phyloP scores from a whole-genome alignment of 2,329 filamentous ascomycete genomes.

The Colletotrichum falcatum region DNA sequence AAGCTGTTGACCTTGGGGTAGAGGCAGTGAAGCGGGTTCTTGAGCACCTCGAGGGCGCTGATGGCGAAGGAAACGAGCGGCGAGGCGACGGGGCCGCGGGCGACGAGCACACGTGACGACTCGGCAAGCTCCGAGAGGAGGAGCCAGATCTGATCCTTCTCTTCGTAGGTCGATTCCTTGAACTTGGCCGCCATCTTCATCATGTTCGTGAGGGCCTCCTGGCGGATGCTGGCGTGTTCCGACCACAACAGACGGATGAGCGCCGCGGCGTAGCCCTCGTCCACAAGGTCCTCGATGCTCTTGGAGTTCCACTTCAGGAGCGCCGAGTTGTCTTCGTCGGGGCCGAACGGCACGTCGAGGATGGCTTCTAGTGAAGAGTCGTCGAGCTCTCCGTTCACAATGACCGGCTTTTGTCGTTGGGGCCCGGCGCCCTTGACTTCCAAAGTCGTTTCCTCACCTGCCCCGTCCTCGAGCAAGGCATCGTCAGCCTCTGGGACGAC shows the following conservation, averaged over 20 bases:
- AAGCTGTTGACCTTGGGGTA: slow-evolving; percentile 91
- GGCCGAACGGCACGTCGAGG: slow-evolving; percentile 61
- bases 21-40: slow-evolving; percentile 82
- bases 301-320: slow-evolving; percentile 79
- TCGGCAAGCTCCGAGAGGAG: slow-evolving; percentile 85
- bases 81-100: slow-evolving; percentile 73
- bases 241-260: slow-evolving; percentile 84
- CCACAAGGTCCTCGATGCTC: slow-evolving; percentile 80
- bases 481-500: background rate
- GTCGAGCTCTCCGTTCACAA: slow-evolving; percentile 44
- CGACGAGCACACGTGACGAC: slow-evolving; percentile 70
- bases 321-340: slow-evolving; percentile 63
- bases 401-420: slow-evolving; percentile 1
- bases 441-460: slow-evolving; percentile 4
- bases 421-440: background rate
- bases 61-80: slow-evolving; percentile 81
- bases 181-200: slow-evolving; percentile 73
- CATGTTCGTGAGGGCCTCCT: slow-evolving; percentile 79
- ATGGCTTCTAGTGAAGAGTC: slow-evolving; percentile 62
- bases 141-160: slow-evolving; percentile 83
- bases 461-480: slow-evolving; percentile 5
- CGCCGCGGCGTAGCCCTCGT: slow-evolving; percentile 78
- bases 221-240: slow-evolving; percentile 78
- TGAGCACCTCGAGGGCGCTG: slow-evolving; percentile 76
- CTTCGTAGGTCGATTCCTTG: slow-evolving; percentile 77